phyloP scores from a whole-genome alignment of 257 asterid genomes.

The Jacaranda copaia region DNA sequence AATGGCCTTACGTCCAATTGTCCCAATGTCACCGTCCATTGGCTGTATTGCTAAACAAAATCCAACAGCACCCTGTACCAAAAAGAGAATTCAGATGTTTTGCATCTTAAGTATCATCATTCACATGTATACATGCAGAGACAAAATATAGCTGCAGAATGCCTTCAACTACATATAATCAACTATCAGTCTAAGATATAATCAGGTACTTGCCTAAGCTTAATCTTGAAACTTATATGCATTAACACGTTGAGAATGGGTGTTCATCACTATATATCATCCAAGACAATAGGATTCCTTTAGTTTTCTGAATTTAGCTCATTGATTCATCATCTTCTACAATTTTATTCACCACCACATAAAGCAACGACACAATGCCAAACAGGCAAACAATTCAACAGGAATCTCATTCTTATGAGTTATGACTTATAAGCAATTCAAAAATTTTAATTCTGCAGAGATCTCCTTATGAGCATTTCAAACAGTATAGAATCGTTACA shows the following conservation, averaged over 20 bases:
- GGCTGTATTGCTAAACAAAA: constrained; percentile 86
- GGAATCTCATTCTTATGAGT: background rate
- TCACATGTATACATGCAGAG: constrained; percentile 21
- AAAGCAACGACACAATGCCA: background rate
- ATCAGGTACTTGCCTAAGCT: constrained; percentile 14
- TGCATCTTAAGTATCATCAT: constrained; percentile 10
- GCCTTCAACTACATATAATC: constrained; percentile 10
- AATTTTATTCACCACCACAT: background rate
- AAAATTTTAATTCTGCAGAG: background rate
- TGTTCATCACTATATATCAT: constrained; percentile 7
- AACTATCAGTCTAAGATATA: background rate
- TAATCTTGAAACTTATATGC: background rate
- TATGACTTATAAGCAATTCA: background rate
- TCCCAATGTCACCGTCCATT: constrained; percentile 60
- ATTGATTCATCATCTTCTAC: background rate
- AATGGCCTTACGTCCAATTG: constrained; percentile 82
- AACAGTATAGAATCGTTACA: background rate
- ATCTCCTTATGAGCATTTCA: background rate
- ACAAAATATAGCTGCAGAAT: constrained; percentile 9
- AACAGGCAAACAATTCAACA: background rate
- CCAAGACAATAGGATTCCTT: background rate
- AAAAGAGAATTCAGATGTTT: constrained; percentile 38
- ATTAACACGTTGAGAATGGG: constrained; percentile 16
- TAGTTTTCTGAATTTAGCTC: constrained; percentile 6
- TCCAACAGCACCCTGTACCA: constrained; percentile 84